Percentiles rank a stretch among this genome's conserved stretches.
These are phyloP conservation scores for Physaria fendleri DNA, from an alignment of 345 rosid species.

Conservation along the genomic window DNA sequence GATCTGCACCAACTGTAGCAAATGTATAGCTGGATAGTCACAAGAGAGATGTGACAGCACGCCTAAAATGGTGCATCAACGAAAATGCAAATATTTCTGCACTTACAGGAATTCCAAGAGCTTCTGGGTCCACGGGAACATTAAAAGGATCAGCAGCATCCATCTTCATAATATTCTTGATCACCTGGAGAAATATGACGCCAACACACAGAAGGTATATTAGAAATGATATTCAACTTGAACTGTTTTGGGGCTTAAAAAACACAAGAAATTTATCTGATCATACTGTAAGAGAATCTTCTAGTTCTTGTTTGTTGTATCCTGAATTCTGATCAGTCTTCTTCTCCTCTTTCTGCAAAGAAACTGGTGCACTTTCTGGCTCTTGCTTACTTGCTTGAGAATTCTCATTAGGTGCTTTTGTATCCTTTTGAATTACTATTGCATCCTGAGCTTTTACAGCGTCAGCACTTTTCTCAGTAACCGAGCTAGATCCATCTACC, in stretches of 20 bases:
- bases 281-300: slow-evolving; percentile 58
- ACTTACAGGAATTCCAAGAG: slow-evolving; percentile 96
- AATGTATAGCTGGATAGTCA: neutral
- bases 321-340: slow-evolving; percentile 29
- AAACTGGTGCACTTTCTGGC: slow-evolving; percentile 13
- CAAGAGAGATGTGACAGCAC: neutral
- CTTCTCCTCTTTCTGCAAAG: slow-evolving; percentile 38
- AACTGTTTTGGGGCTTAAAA: no score
- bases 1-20: neutral
- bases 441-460: slow-evolving; percentile 27
- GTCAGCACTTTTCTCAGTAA: slow-evolving; percentile 31
- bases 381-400: slow-evolving; percentile 15
- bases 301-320: slow-evolving; percentile 62
- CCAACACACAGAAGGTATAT: neutral
- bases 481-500: slow-evolving; percentile 37
- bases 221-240: neutral
- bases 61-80: neutral
- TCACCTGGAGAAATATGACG: slow-evolving; percentile 38
- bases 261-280: neutral
- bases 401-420: slow-evolving; percentile 3
- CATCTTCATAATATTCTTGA: slow-evolving; percentile 97
- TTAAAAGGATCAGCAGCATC: slow-evolving; percentile 96
- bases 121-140: slow-evolving; percentile 86
- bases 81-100: neutral
- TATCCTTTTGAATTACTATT: slow-evolving; percentile 23